Evolutionary conservation across 108 stramenopile species (phyloP).

Genomic region (Aurantiochytrium sp.): DNA sequence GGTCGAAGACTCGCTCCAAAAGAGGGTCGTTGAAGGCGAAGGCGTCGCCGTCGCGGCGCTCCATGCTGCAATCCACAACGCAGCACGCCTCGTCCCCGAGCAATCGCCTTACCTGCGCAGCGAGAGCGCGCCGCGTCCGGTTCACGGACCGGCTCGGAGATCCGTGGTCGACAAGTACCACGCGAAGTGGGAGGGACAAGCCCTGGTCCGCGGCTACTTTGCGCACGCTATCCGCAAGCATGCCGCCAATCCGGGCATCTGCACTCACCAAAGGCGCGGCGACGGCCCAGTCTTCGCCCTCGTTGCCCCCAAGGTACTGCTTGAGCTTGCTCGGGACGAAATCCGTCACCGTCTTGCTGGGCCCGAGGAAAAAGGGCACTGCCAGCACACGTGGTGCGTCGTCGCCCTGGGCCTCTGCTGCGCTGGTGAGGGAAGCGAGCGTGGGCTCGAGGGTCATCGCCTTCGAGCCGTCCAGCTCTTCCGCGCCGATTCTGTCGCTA

Average conservation of each 20-base stretch:
- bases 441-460: background rate
- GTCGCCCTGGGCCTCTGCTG: background rate
- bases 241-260: background rate
- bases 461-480: background rate
- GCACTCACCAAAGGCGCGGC: background rate
- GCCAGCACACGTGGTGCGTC: background rate
- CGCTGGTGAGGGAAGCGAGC: background rate
- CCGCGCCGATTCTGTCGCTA: background rate
- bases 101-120: background rate
- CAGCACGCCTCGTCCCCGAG: background rate
- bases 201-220: background rate
- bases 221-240: background rate
- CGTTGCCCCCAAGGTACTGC: background rate
- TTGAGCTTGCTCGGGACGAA: background rate
- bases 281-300: background rate
- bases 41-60: background rate
- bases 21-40: background rate
- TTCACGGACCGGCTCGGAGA: background rate
- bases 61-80: conserved; percentile 11
- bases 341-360: background rate
- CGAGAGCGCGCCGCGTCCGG: background rate
- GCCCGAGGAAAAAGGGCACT: background rate
- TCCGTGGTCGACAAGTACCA: conserved; percentile 4
- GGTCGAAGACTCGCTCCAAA: background rate
- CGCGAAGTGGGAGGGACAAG: background rate